These are phyloP conservation scores for Brassica hybrid DNA, from an alignment of 441 rosid species.

Conservation along the genomic window DNA sequence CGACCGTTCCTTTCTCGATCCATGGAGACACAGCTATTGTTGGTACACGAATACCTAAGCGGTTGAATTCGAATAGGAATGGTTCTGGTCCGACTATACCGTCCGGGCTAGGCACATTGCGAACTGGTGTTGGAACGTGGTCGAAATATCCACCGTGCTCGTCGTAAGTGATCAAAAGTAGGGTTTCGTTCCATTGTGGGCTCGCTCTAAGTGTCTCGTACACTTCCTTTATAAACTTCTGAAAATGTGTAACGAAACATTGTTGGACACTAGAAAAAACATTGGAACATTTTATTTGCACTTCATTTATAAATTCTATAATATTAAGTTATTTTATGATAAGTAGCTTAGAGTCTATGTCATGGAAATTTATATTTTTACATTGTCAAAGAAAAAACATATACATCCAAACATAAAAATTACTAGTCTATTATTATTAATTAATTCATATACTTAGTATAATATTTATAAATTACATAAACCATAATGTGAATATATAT, in stretches of 20 bases:
- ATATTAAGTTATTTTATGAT: too few species aligned
- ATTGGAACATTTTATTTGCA: neutral
- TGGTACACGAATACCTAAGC: constrained; percentile 86
- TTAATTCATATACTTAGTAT: neutral
- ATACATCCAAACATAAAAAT: neutral
- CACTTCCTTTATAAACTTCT: constrained; percentile 73
- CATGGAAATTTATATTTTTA: neutral
- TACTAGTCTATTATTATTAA: neutral
- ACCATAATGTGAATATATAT: neutral
- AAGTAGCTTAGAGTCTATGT: too few species aligned
- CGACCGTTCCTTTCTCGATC: constrained; percentile 80
- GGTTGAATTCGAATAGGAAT: constrained; percentile 61
- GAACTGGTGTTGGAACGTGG: constrained; percentile 84
- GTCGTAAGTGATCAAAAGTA: constrained; percentile 78
- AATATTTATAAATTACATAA: neutral
- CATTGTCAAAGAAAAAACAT: neutral
- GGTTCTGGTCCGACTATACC: constrained; percentile 82
- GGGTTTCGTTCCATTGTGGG: constrained; percentile 84
- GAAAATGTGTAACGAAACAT: constrained; percentile 30
- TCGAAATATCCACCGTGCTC: constrained; percentile 92
- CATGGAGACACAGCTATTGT: constrained; percentile 78
- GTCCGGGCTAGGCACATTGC: constrained; percentile 87
- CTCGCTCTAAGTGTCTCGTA: constrained; percentile 83
- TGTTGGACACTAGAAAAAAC: neutral
- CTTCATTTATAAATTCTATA: neutral